Evolutionary conservation across 2,329 filamentous ascomycete species (phyloP), one percentile per base, ranked within the genome.

Genomic region (Nemania sp.): DNA sequence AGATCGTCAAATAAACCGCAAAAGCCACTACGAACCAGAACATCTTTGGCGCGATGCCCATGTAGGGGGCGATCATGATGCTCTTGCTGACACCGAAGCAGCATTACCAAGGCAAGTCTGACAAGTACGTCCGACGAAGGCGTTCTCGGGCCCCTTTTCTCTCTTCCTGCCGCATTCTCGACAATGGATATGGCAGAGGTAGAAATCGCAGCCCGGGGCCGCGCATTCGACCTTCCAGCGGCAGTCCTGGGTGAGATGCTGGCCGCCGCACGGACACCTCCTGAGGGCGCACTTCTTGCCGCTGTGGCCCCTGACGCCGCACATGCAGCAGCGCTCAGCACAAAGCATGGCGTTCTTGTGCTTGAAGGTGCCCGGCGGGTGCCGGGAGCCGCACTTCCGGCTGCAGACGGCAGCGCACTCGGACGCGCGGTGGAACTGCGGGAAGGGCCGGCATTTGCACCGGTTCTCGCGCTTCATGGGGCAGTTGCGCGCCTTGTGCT

Each of bases 361-460:
- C 40, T 61, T 63, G 57, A 61, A 61, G 39, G 64, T 61, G 6
- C 68, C 68, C 5, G 47, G 37, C 8, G 47, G 46, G 7, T 57
- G 17, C 14, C 33, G 20, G 5, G 37, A 43, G n/a, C 70, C 71
- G 28, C 72, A 74, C 11, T 54, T 51, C 34, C 69, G 68, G 33
- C 65, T 70, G 58, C 72, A 75, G 3, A 61, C 59, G 4, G 72
- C 50, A n/a, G 56, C 51, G 54, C 73, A 75, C 2, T 63, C 49
- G 3, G 54, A 57, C 14, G 68, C 67, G 14, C 64, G 61, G 56
- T 75, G 73, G 34, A 61, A 69, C 31, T 70, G 68, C 1, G 73
- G 73, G 52, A 74, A 75, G 1, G 71, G 64, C 22, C 55, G 44
- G 59, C 73, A 74, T 60, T 74, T 74, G 59, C 73, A 75, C 17